A percentile compares a stretch with the other conserved stretches of the same genome.
Conservation (phyloP, 257 asterid genomes). For the Salvia miltiorrhiza region DNA sequence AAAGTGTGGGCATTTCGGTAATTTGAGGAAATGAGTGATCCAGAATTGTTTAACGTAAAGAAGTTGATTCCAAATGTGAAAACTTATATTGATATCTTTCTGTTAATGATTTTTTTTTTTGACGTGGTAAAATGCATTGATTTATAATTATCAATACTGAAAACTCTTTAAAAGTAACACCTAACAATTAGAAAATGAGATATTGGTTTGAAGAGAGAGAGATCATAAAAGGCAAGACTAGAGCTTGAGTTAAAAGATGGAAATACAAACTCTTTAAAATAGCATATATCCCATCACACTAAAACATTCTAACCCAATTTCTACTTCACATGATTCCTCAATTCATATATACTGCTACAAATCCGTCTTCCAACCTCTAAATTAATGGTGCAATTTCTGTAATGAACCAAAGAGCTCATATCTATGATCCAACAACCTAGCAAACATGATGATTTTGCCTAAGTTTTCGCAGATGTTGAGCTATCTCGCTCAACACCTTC, state of each 20-base stretch:
- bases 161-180: too few species aligned
- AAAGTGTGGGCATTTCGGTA: constrained; percentile 1
- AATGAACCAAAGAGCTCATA: background rate
- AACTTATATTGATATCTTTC: background rate
- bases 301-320: background rate
- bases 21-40: constrained; percentile 8
- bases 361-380: background rate
- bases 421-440: too few species aligned
- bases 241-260: background rate
- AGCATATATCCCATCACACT: background rate
- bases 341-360: too few species aligned
- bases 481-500: constrained; percentile 73
- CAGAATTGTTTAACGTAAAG: background rate
- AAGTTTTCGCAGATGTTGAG: constrained; percentile 62
- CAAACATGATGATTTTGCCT: constrained; percentile 19
- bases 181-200: too few species aligned
- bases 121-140: too few species aligned
- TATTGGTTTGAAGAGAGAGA: background rate
- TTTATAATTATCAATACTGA: too few species aligned
- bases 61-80: too few species aligned
- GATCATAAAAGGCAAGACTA: too few species aligned
- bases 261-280: constrained; percentile 4
- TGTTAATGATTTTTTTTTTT: background rate
- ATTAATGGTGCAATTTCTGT: background rate
- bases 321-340: constrained; percentile 10